These are phyloP conservation scores for Flaveria robusta DNA, from an alignment of 129 eudicot species.

Conservation along the genomic window DNA sequence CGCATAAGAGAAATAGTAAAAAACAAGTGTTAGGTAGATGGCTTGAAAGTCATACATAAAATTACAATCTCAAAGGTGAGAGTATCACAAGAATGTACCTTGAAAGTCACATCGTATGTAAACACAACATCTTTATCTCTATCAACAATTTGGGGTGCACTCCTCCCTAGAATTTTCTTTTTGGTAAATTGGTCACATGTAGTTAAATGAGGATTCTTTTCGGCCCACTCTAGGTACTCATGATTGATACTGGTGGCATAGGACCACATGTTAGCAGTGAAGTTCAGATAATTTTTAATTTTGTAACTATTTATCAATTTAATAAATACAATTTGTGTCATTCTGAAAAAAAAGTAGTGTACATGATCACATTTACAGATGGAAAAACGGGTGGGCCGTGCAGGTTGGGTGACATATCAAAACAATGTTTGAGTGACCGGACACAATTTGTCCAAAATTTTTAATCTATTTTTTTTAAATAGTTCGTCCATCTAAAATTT, in stretches of 20 bases:
- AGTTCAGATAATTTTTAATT: background rate
- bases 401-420: too few relatives aligned
- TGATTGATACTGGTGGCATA: slow-evolving; percentile 58
- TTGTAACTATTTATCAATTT: background rate
- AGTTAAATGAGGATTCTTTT: slow-evolving; percentile 57
- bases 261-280: slow-evolving; percentile 6
- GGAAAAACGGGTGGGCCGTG: background rate
- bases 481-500: background rate
- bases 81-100: slow-evolving; percentile 45
- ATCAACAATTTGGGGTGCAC: slow-evolving; percentile 81
- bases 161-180: slow-evolving; percentile 54
- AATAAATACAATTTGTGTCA: background rate
- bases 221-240: slow-evolving; percentile 84
- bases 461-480: too few relatives aligned
- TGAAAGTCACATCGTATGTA: slow-evolving; percentile 79
- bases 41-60: background rate
- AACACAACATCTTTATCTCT: slow-evolving; percentile 61
- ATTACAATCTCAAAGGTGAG: background rate
- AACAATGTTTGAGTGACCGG: too few relatives aligned
- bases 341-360: background rate
- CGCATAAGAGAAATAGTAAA: background rate
- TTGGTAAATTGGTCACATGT: slow-evolving; percentile 72
- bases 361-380: slow-evolving; percentile 1
- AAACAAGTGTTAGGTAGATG: too few relatives aligned
- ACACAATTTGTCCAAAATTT: too few relatives aligned